A percentile compares a stretch with the other conserved stretches of the same genome.
Conservation (phyloP, 768 basidiomycete genomes). For the Mrakia blollopis region DNA sequence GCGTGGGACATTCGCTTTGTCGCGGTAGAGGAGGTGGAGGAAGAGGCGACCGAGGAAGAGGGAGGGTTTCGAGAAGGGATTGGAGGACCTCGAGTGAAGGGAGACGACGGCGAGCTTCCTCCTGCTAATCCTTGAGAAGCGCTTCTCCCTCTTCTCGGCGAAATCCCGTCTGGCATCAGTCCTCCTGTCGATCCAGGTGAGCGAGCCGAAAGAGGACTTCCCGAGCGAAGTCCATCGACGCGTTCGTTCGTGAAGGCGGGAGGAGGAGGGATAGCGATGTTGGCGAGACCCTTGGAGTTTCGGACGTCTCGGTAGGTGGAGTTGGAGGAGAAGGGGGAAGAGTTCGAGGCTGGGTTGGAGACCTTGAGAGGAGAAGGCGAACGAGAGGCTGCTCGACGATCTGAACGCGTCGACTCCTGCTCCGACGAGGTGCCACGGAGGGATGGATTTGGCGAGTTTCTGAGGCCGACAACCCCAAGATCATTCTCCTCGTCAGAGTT, state of each 20-base stretch:
- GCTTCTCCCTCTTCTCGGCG: not conserved
- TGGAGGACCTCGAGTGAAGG: not conserved
- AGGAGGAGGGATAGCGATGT: constrained; percentile 24
- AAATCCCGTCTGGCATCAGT: constrained; percentile 10
- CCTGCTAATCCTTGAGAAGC: not conserved
- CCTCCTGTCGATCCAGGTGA: constrained; percentile 4
- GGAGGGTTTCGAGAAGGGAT: not conserved
- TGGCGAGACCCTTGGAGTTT: constrained; percentile 6
- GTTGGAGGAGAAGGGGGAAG: not conserved
- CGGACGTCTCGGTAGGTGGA: constrained; percentile 19
- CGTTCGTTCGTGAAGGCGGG: constrained; percentile 2
- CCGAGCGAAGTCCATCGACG: not conserved
- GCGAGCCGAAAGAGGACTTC: not conserved
- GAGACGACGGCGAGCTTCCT: not conserved
- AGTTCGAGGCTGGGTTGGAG: not conserved
- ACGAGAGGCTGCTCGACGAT: not conserved
- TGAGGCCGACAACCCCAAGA: not conserved
- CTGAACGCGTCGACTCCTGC: not conserved
- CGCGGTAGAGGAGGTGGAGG: not conserved
- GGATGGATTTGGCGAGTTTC: not conserved
- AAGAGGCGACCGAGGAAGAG: not conserved
- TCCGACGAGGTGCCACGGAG: not conserved
- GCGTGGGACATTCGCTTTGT: not conserved
- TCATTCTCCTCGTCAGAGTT: not conserved
- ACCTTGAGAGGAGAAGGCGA: constrained; percentile 8